Conservation (phyloP, 148 eudicot genomes). For the Chenopodium suecicum region DNA sequence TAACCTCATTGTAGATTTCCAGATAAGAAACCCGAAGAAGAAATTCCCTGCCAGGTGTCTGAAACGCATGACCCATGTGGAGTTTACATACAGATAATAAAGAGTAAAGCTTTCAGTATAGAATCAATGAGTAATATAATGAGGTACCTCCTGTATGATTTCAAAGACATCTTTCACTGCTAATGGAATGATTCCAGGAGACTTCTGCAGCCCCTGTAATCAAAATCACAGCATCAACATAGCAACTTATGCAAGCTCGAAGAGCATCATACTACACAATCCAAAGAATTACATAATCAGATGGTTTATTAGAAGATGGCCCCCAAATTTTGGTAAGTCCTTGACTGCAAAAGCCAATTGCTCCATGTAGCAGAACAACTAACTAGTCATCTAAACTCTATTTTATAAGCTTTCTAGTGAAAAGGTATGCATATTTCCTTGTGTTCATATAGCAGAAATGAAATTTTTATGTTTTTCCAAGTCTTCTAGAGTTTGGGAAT, state of each 20-base stretch:
- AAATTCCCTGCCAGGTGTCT: constrained; percentile 80
- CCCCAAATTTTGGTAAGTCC: not conserved
- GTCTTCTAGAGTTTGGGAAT: no score
- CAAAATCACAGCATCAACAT: constrained; percentile 16
- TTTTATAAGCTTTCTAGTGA: not conserved
- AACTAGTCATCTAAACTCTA: not conserved
- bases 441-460: no score
- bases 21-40: constrained; percentile 85
- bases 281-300: not conserved
- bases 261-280: not conserved
- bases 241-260: not conserved
- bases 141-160: constrained; percentile 78
- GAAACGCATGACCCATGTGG: not conserved
- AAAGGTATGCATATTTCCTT: not conserved
- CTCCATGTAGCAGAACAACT: not conserved
- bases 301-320: not conserved
- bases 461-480: no score
- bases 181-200: constrained; percentile 81
- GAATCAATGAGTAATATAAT: not conserved
- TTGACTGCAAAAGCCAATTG: not conserved
- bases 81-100: not conserved
- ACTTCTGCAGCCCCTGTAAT: constrained; percentile 68
- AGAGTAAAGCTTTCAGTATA: not conserved
- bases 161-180: constrained; percentile 86
- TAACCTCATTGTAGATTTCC: constrained; percentile 86